Evolutionary conservation across 2,329 filamentous ascomycete species (phyloP).

Genomic region (Diaporthe ilicicola): DNA sequence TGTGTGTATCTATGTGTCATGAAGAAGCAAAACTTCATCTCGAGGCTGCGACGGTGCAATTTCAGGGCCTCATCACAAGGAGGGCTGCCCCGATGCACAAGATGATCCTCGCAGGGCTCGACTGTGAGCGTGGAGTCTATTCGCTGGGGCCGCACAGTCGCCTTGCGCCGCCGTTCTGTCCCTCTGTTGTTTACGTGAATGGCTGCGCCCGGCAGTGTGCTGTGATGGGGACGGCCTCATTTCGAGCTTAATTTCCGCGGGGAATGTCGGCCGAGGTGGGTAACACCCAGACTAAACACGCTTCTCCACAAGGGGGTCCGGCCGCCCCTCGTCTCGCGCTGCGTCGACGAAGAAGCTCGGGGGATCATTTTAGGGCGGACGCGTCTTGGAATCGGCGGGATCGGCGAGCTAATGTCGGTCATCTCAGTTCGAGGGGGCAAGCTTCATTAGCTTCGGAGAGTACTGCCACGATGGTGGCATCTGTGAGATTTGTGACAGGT

Average conservation of each 20-base stretch:
- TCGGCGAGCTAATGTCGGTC: constrained; percentile 23
- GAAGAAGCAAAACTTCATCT: constrained; percentile 23
- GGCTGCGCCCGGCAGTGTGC: not conserved
- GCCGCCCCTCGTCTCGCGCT: not conserved
- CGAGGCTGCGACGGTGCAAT: constrained; percentile 22
- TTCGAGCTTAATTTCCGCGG: constrained; percentile 33
- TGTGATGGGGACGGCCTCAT: constrained; percentile 27
- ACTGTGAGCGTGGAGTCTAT: constrained; percentile 19
- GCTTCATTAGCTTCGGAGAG: constrained; percentile 14
- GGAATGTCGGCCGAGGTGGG: constrained; percentile 26
- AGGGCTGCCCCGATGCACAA: not conserved
- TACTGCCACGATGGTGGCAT: constrained; percentile 1
- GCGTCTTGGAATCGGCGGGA: constrained; percentile 23
- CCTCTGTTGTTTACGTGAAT: constrained; percentile 20
- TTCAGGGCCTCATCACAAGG: constrained; percentile 15
- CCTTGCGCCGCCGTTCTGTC: not conserved
- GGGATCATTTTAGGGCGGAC: constrained; percentile 19
- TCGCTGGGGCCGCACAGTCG: constrained; percentile 2
- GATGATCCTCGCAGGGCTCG: constrained; percentile 19
- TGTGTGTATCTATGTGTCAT: constrained; percentile 11
- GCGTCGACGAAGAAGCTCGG: not conserved
- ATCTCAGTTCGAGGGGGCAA: constrained; percentile 19
- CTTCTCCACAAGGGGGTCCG: constrained; percentile 17
- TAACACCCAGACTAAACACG: constrained; percentile 12
- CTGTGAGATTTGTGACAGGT: not conserved